Evolutionary conservation across 805 yeast genomes (phyloP), one percentile per base, ranked within the genome.

Genomic region (Groenewaldozyma tartarivorans): DNA sequence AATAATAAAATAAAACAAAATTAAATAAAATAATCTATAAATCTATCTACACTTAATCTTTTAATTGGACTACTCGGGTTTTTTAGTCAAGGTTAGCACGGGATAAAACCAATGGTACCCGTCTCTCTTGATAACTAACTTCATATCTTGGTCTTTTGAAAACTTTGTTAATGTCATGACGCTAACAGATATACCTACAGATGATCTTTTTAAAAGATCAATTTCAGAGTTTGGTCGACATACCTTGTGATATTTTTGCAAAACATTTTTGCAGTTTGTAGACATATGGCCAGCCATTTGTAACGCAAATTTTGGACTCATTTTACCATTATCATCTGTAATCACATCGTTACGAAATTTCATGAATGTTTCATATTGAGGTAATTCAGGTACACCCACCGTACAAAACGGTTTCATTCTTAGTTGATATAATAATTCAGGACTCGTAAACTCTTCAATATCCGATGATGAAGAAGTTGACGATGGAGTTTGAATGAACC

Each of bases 381-480:
- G 87, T 33, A 75, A 52, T 21, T 68, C 70, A 1, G 96, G 96
- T 7, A 77, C 76, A 0, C 94, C 95, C 17, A 87, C 80, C 0
- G 86, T 72, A 18, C 80, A 73, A 63, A 81, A 84, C 3, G 92
- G 77, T 56, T 85, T 86, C 72, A 85, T 70, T 49, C 94, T 72
- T 35, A 86, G 62, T 6, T 69, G 61, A 54, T 70, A 78, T 15
- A 72, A 55, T 29, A 64, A 47, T 35, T 62, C 62, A 2, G 50
- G 45, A 3, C 48, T 29, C 2, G 60, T 40, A 27, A 16, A 29
- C 13, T 9, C n/a, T n/a, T n/a, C n/a, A n/a, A n/a, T n/a, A n/a
- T n/a, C n/a, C n/a, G n/a, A n/a, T 19, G 31, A 6, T 20, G 19
- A 16, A 18, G 24, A 20, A n/a, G 15, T 18, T 20, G 19, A 22